phyloP scores from a whole-genome alignment of 1,284 basidiomycete genomes.

The Peniophora sp. region DNA sequence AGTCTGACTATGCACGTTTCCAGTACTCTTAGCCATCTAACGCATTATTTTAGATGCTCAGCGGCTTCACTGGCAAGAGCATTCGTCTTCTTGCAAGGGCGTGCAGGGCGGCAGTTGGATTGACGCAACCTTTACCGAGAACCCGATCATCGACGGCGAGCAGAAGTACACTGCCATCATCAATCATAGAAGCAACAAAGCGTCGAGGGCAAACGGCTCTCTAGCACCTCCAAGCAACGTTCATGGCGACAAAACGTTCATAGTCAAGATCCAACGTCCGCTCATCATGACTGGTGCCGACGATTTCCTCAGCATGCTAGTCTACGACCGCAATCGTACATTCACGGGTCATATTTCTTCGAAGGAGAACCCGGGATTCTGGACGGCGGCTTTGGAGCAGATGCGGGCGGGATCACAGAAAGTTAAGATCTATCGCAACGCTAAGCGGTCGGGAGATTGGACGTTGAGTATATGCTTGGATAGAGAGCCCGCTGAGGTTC shows the following conservation, averaged over 20 bases:
- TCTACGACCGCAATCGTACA: too few species aligned
- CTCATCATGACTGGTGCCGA: too few species aligned
- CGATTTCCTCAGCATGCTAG: too few species aligned
- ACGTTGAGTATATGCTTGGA: too few species aligned
- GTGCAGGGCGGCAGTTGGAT: background rate
- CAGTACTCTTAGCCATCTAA: background rate
- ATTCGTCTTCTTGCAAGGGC: background rate
- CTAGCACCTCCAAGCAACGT: conserved; percentile 21
- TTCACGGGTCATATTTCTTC: too few species aligned
- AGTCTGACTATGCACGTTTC: background rate
- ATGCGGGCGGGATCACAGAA: too few species aligned
- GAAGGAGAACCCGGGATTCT: too few species aligned
- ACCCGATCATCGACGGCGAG: background rate
- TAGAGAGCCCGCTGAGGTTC: too few species aligned
- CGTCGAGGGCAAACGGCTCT: background rate
- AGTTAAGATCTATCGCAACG: too few species aligned
- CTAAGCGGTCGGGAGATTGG: too few species aligned
- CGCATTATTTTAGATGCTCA: background rate
- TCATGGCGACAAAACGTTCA: conserved; percentile 27
- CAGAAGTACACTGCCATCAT: background rate
- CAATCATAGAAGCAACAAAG: background rate
- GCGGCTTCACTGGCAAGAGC: background rate
- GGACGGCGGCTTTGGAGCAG: too few species aligned
- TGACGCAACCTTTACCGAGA: background rate
- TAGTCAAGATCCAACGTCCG: conserved; percentile 32